Percentiles rank a stretch among this genome's conserved stretches.
These are phyloP conservation scores for Allium sativum DNA, from an alignment of 106 monocot species.

Conservation along the genomic window DNA sequence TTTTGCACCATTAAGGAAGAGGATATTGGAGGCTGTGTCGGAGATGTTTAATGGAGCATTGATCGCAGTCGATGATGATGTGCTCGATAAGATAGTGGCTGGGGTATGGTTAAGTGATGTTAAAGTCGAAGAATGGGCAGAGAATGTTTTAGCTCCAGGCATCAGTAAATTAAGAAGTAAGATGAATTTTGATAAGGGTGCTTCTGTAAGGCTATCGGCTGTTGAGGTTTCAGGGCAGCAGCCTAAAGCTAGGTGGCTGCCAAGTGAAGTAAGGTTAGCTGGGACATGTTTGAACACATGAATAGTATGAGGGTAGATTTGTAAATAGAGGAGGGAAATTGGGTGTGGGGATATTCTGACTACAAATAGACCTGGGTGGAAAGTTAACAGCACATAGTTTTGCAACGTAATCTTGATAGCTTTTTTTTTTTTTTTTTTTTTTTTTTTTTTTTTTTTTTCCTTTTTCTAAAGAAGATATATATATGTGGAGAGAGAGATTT, in stretches of 20 bases:
- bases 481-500: too few relatives aligned
- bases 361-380: background rate
- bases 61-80: slow-evolving; percentile 41
- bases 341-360: background rate
- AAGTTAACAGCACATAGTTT: slow-evolving; percentile 7
- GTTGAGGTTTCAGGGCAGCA: slow-evolving; percentile 1
- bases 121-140: slow-evolving; percentile 55
- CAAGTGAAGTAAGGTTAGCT: slow-evolving; percentile 24
- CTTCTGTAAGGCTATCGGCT: slow-evolving; percentile 26
- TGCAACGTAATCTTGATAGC: slow-evolving; percentile 5
- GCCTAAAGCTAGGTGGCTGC: slow-evolving; percentile 18
- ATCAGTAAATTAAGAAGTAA: slow-evolving; percentile 30
- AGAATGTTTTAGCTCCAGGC: slow-evolving; percentile 35
- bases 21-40: slow-evolving; percentile 36
- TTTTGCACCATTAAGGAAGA: slow-evolving; percentile 29
- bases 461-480: too few relatives aligned
- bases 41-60: slow-evolving; percentile 25
- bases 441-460: too few relatives aligned
- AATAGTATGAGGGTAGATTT: slow-evolving; percentile 7
- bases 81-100: slow-evolving; percentile 47
- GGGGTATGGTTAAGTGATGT: slow-evolving; percentile 47
- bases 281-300: slow-evolving; percentile 7
- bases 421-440: slow-evolving; percentile 8
- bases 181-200: slow-evolving; percentile 6
- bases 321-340: slow-evolving; percentile 15